Evolutionary conservation across 495 filamentous ascomycete genomes (phyloP).

Genomic region (Aspergillus conjunctus): DNA sequence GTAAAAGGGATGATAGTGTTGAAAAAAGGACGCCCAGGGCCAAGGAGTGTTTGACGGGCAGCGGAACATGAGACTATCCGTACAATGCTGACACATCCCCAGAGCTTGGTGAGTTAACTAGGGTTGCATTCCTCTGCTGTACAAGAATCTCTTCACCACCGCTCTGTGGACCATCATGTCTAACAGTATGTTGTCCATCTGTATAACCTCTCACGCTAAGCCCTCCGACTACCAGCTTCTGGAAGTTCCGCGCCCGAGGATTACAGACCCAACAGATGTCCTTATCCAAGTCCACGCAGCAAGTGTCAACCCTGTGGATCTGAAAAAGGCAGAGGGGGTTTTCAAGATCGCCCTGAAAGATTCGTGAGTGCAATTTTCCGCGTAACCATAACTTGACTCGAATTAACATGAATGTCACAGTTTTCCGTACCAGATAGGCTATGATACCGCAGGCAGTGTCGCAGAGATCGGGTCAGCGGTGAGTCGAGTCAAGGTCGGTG

Average conservation of each 20-base stretch:
- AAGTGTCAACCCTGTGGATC: constrained; percentile 52
- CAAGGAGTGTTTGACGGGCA: too few species aligned
- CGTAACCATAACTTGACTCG: not conserved
- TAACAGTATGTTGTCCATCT: not conserved
- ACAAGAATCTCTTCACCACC: not conserved
- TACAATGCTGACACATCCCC: too few species aligned
- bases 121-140: not conserved
- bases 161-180: not conserved
- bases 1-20: too few species aligned
- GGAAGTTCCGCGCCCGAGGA: not conserved
- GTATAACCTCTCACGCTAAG: not conserved
- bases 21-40: too few species aligned
- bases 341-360: constrained; percentile 33
- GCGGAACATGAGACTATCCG: too few species aligned
- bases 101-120: too few species aligned
- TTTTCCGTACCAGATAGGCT: constrained; percentile 46
- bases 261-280: constrained; percentile 32
- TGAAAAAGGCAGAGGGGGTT: constrained; percentile 44
- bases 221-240: not conserved
- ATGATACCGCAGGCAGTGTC: constrained; percentile 52
- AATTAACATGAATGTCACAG: constrained; percentile 23
- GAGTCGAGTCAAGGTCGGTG: constrained; percentile 47
- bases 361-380: constrained; percentile 7
- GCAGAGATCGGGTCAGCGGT: constrained; percentile 45
- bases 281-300: constrained; percentile 55